Percentiles rank a stretch among this genome's conserved stretches.
Evolutionary conservation across 345 rosid species (phyloP).

Genomic region (Pugionium dolabratum): DNA sequence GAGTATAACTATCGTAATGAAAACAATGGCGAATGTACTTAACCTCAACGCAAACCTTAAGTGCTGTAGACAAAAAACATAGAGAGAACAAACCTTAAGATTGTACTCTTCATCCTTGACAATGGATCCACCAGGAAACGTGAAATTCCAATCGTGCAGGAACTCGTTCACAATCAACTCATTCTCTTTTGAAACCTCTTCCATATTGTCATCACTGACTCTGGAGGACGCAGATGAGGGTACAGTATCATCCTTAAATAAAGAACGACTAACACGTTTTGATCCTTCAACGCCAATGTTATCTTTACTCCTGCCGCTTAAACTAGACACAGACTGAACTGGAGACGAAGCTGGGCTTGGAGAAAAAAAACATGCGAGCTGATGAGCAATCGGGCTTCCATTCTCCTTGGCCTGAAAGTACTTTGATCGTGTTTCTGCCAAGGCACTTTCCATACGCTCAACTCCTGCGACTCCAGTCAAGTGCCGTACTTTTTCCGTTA

Average conservation of each 20-base stretch:
- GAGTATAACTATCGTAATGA: not conserved
- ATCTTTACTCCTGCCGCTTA: conserved; percentile 35
- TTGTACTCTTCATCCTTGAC: conserved; percentile 42
- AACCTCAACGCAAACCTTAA: not conserved
- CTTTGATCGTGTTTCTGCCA: conserved; percentile 67
- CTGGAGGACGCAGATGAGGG: conserved; percentile 40
- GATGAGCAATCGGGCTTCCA: conserved; percentile 58
- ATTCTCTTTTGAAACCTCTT: conserved; percentile 56
- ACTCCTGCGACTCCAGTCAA: conserved; percentile 81
- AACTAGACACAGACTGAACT: conserved; percentile 40
- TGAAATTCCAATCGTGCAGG: conserved; percentile 53
- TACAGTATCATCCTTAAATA: conserved; percentile 59
- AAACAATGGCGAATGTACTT: not conserved
- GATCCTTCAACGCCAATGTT: conserved; percentile 46
- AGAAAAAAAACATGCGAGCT: conserved; percentile 44
- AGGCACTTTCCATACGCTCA: conserved; percentile 72
- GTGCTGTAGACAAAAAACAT: too few relatives aligned
- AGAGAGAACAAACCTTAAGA: conserved; percentile 59
- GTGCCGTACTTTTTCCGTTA: conserved; percentile 77
- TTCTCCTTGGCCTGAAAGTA: conserved; percentile 58
- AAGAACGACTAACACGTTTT: conserved; percentile 61
- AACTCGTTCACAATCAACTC: conserved; percentile 80
- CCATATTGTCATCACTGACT: conserved; percentile 36
- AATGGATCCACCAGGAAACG: conserved; percentile 49
- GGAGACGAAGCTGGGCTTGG: conserved; percentile 52